Base-by-base conservation (phyloP, 257 asterid species). In the Petunia axillaris region DNA sequence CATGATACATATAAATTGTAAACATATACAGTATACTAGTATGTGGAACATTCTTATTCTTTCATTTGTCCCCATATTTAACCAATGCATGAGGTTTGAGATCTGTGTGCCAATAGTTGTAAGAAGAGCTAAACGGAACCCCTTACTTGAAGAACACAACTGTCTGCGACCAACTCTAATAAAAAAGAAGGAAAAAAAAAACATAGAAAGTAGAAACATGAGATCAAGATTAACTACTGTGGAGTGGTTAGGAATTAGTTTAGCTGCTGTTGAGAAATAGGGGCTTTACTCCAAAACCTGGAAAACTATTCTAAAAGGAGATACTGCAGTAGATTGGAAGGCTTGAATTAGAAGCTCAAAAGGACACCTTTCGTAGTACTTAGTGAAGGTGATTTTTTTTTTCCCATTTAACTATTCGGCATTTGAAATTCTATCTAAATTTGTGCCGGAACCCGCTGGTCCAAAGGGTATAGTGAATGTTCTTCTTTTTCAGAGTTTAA, bases 161-260 rank as follows among this genome's bases (percentile, higher is more conserved):
- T 64, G 10, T 64, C 71, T 46, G 0, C 25, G 25, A 44, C 52
- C 43, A 71, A n/a, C 3, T 39, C 52, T 83, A 14, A 55, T 75
- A 75, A 59, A 35, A 15, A 67, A 14, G 8, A 16, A 53, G 0
- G 9, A 15, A 73, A n/a, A 37, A 39, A 25, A 13, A 50, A 6
- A 63, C 25, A 25, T 25, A 64, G 40, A 11, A 25, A 36, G 14
- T 11, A 67, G 6, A 0, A 5, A 38, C 25, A 6, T 50, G 2
- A 44, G 25, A 25, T 25, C 43, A 6, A 25, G n/a, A 59, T 36
- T 70, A 60, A 48, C 36, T 59, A 48, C 36, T 59, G 48, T 44
- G 46, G 25, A 76, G 84, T 83, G 41, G 88, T 77, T 83, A 84
- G 81, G 37, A 85, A 82, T 71, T 77, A 76, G 88, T 80, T 85